Evolutionary conservation across 805 yeast genomes (phyloP), one percentile per base, ranked within the genome.

Genomic region (Yarrowia deformans): DNA sequence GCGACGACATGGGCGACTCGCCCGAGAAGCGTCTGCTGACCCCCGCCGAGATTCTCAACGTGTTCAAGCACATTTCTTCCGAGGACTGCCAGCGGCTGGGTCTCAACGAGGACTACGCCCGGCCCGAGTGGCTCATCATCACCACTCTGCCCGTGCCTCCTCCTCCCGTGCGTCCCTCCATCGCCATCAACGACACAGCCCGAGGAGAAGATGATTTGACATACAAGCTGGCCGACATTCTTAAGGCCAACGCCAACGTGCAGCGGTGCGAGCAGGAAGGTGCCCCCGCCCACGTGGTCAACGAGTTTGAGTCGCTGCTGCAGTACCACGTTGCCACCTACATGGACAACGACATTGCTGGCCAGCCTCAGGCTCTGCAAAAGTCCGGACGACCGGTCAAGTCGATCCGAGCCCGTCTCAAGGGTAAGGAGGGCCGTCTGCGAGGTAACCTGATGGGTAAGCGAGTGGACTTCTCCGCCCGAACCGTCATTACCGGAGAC

Each of bases 111-210:
- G 98, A 95, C 77, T 95, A 91, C 76, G 95, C 99, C 1, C 89
- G 99, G 75, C 99, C 99, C 1, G 99, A 95, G 81, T 95, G 99
- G 99, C 87, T 95, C 88, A 84, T 95, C 71, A 86, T 95, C 73
- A 93, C 98, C 1, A 98, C 95, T n/a, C 83, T 95, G 75, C 99
- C 99, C 1, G 99, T 95, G 19, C 99, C 99, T 54, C 99, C 99
- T 66, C 99, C 99, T 71, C 98, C 98, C 43, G 99, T 95, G 42
- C 89, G 99, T 79, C 99, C 99, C 12, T 91, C 97, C 32, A 95
- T 95, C 81, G 97, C 99, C 1, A 93, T 95, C 76, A 95, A 95
- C 74, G 99, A 95, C 78, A 91, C 98, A 12, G 97, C 97, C 71
- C 88, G 99, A 82, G 98, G 98, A 74, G 99, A 95, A 80, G 99